Evolutionary conservation across 768 basidiomycete species (phyloP).

Genomic region (Suillus fuscotomentosus): DNA sequence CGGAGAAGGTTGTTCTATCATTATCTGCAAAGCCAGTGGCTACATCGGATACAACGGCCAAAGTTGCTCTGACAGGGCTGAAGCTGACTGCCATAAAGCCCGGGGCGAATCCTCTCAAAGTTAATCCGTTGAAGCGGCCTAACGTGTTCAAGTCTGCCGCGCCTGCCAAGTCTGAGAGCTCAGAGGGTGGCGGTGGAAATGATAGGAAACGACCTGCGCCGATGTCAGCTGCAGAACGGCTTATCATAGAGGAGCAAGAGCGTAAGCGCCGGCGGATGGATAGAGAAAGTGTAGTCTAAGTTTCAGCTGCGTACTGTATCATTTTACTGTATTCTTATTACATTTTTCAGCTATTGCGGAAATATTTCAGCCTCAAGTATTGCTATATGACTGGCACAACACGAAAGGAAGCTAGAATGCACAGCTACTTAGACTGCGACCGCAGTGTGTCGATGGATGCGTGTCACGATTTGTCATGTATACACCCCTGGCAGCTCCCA

Average conservation of each 20-base stretch:
- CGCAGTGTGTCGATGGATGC: not conserved
- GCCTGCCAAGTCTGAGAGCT: constrained; percentile 27
- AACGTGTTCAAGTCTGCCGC: constrained; percentile 67
- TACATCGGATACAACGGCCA: constrained; percentile 24
- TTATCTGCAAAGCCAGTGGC: constrained; percentile 56
- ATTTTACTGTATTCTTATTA: constrained; percentile 7
- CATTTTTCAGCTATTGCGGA: not conserved
- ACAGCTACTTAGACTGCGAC: not conserved
- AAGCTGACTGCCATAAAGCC: constrained; percentile 54
- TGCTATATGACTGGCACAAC: not conserved
- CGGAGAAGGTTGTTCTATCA: constrained; percentile 75
- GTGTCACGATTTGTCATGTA: no score
- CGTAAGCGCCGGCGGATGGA: constrained; percentile 82
- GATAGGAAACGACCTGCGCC: constrained; percentile 63
- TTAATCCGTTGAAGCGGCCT: constrained; percentile 68
- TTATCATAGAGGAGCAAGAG: constrained; percentile 91
- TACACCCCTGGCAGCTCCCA: no score
- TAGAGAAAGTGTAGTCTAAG: constrained; percentile 28
- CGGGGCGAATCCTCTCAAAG: constrained; percentile 58
- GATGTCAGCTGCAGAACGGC: constrained; percentile 79
- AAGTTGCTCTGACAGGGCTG: constrained; percentile 39
- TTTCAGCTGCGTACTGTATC: constrained; percentile 9
- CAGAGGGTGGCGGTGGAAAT: constrained; percentile 35
- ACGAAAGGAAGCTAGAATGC: not conserved
- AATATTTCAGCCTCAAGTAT: not conserved